Evolutionary conservation across 2,329 filamentous ascomycete genomes (phyloP), one percentile per base, ranked within the genome.

Genomic region (Colletotrichum musicola): DNA sequence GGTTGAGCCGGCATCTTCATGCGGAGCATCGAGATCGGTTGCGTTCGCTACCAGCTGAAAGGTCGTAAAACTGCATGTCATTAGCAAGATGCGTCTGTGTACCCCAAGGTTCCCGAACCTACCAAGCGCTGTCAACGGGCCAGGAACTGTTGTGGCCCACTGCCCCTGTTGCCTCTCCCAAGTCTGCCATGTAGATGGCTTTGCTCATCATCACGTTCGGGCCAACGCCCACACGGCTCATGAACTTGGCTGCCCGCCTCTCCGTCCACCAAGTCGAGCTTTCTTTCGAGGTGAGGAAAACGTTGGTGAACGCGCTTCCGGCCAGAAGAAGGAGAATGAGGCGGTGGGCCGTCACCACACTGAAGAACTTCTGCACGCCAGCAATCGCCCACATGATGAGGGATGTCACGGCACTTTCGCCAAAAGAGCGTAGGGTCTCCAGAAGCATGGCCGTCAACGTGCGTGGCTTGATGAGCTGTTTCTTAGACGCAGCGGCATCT

Each of bases 201-300:
- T 92, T 94, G 80, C 92, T 93, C 93, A 98, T 95, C 71, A 92
- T 87, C 20, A 86, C 80, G 73, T 97, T 92, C 7, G 95, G 93
- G 3, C 88, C 87, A 7, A 98, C 90, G 10, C 95, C 95, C 14
- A 98, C 82, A 13, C 90, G 86, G 40, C 84, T 84, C 94, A 99
- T 96, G 78, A 95, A 97, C 47, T 86, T 90, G 16, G 87, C 88
- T 1, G 95, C 94, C 68, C 89, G 91, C 65, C 94, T 89, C 81
- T 98, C 95, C 53, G 88, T 86, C 92, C 93, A 97, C 94, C 94
- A 98, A 2, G 87, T 84, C 74, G 90, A 89, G 6, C 88, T 88
- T 76, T 93, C 90, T 71, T 90, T 89, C 13, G 92, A 93, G 0
- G 92, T 90, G 75, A 95, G 89, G 72, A 94, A 86, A 22, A 92